Evolutionary conservation across 2,329 filamentous ascomycete species (phyloP), one percentile per base, ranked within the genome.

Genomic region (Cytospora piceae): DNA sequence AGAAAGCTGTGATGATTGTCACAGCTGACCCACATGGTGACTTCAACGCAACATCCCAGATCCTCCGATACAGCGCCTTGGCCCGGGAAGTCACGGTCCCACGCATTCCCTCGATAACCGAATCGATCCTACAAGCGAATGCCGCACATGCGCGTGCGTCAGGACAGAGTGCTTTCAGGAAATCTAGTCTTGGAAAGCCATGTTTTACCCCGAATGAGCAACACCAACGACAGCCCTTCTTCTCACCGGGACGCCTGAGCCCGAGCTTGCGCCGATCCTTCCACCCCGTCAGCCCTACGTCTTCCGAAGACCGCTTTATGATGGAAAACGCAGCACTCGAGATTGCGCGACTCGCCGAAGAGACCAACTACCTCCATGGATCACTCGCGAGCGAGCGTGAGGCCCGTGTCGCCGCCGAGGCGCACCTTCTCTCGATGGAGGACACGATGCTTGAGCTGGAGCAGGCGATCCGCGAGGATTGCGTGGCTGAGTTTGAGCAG

Each of bases 21-120:
- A 97, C 94, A 0, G 95, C 94, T 3, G 94, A 99, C 73, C 92
- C 95, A 0, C 79, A 91, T 15, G 94, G 95, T 46, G 95, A 99
- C 77, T 97, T 94, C 81, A 98, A 98, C 74, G 93, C 95, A 15
- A 99, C 95, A 0, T 96, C 92, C 6, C 95, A 98, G 74, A 98
- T 99, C 68, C 82, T 99, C 1, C 89, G 94, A 22, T 99, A 99
- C 78, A 95, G 92, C 27, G 94, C 95, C 0, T 84, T 99, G 5
- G 95, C 95, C 0, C 88, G 93, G 24, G 94, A 98, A 78, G 91
- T 98, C 14, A 96, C 94, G 0, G 92, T 97, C 1, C 93, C 94
- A 7, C 90, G 94, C 6, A 87, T 96, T 9, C 94, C 94, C 0
- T 95, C 91, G 57, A 88, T 94, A 59, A 91, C 90, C 0, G 88